phyloP scores from a whole-genome alignment of 164 flowering plant species.

The Vitis amurensis region DNA sequence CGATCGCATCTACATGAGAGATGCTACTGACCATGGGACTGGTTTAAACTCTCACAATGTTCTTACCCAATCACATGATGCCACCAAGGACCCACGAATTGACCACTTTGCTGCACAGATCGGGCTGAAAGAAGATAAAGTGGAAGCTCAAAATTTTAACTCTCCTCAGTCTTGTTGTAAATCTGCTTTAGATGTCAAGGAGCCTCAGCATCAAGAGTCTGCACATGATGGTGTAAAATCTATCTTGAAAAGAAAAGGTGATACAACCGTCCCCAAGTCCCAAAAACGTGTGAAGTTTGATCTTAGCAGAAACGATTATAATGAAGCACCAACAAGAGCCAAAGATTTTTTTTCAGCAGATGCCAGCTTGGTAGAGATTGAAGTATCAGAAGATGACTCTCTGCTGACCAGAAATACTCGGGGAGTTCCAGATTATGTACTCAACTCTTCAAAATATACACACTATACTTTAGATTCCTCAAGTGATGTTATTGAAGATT shows the following conservation, averaged over 20 bases:
- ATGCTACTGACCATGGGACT: neutral
- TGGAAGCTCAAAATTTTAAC: neutral
- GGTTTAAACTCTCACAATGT: neutral
- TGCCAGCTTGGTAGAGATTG: neutral
- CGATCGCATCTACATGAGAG: conserved; percentile 10
- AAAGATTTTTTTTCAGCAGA: too few species aligned
- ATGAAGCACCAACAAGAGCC: neutral
- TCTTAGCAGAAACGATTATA: neutral
- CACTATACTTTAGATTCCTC: conserved; percentile 3
- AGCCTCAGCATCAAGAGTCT: neutral
- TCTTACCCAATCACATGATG: neutral
- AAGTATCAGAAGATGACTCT: neutral
- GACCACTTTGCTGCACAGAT: conserved; percentile 8
- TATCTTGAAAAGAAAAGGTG: conserved; percentile 14
- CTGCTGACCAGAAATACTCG: neutral
- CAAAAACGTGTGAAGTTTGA: conserved; percentile 15
- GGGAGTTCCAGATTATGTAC: conserved; percentile 9
- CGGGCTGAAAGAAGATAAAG: conserved; percentile 9
- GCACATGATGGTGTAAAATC: conserved; percentile 2
- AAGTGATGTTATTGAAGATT: conserved; percentile 5
- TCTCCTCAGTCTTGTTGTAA: neutral
- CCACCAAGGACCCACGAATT: conserved; percentile 9
- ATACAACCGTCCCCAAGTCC: neutral
- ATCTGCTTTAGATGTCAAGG: neutral
- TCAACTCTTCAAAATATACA: conserved; percentile 12